Conservation (phyloP, 2,329 filamentous ascomycete species). For the Fusarium haematococcum region DNA sequence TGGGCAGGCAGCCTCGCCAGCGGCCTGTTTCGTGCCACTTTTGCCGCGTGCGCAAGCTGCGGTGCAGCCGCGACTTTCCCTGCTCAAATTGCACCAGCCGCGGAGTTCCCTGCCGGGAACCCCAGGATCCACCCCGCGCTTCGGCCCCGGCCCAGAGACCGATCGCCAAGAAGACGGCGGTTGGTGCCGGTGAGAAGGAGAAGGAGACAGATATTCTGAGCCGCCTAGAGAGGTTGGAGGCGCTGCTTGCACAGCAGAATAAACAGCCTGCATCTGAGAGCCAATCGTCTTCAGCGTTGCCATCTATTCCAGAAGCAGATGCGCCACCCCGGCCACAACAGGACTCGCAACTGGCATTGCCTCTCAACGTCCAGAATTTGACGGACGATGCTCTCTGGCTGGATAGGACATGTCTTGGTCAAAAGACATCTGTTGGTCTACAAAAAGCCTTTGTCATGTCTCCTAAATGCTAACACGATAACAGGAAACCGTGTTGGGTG, state of each 20-base stretch:
- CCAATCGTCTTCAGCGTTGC: slow-evolving; percentile 3
- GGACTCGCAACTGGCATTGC: slow-evolving; percentile 32
- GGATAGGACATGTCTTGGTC: slow-evolving; percentile 47
- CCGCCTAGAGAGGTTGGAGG: slow-evolving; percentile 44
- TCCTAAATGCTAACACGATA: not conserved
- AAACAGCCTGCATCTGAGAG: slow-evolving; percentile 22
- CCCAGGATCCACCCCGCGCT: slow-evolving; percentile 39
- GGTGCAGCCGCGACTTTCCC: slow-evolving; percentile 52
- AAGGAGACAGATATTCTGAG: slow-evolving; percentile 35
- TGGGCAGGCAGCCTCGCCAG: slow-evolving; percentile 50
- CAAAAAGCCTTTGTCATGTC: not conserved
- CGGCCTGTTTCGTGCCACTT: slow-evolving; percentile 51
- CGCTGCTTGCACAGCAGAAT: slow-evolving; percentile 37
- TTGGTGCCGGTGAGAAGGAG: slow-evolving; percentile 1
- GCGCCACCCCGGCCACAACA: not conserved
- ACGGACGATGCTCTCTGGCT: slow-evolving; percentile 51
- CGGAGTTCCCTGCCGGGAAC: slow-evolving; percentile 48
- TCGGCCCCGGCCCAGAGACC: slow-evolving; percentile 21
- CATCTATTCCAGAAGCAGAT: slow-evolving; percentile 15
- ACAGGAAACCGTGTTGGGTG: slow-evolving; percentile 47
- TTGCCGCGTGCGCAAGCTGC: slow-evolving; percentile 51
- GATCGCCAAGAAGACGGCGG: slow-evolving; percentile 12
- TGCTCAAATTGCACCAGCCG: slow-evolving; percentile 53
- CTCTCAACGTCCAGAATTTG: slow-evolving; percentile 48
- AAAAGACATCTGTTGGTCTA: slow-evolving; percentile 45